Base-by-base conservation (phyloP, 768 basidiomycete genomes). In the Kwoniella heveanensis region DNA sequence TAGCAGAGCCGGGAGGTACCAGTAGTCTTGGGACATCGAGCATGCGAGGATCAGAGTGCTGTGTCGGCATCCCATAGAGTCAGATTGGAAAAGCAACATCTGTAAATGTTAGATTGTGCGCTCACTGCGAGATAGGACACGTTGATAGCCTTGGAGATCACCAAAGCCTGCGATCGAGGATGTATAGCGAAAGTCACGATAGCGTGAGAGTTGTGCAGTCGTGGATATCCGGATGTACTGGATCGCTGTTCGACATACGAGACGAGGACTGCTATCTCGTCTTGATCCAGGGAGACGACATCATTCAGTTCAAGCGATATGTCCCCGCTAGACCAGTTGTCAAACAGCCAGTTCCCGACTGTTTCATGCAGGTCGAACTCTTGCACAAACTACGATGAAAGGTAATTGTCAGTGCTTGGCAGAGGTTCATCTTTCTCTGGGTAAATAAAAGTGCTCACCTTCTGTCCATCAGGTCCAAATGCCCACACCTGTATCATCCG, bases 11-110 rank as follows among this genome's bases (percentile, higher is more conserved):
- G 13, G 54, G 50, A 0, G 80, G 74, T n/a, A 81, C 67, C 12
- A 68, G 26, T 2, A 83, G 67, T 8, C 70, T 62, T 2, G 82
- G 80, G 1, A 65, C 59, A n/a, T 80, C 80, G 0, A 80, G 67
- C 9, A 70, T 78, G 22, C 79, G 66, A 13, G 77, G 74, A 54
- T 81, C 80, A 17, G 69, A 65, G 17, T 67, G 66, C 76, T 80
- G 57, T 36, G 0, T 27, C 12, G 27, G 27, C 27, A 19, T n/a
- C 26, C 24, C n/a, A 44, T 22, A 26, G 58, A 29, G 48, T 29
- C 12, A 21, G 10, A 2, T 24, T 2, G 3, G 10, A 26, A 19
- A 46, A 47, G 19, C 25, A 26, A 47, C 9, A 47, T 10, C n/a
- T n/a, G n/a, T n/a, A n/a, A n/a, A n/a, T n/a, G n/a, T 4, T 26